Evolutionary conservation across 352 stramenopile species (phyloP), one percentile per base, ranked within the genome.

Genomic region (Phytopythium cucurbitacearum): DNA sequence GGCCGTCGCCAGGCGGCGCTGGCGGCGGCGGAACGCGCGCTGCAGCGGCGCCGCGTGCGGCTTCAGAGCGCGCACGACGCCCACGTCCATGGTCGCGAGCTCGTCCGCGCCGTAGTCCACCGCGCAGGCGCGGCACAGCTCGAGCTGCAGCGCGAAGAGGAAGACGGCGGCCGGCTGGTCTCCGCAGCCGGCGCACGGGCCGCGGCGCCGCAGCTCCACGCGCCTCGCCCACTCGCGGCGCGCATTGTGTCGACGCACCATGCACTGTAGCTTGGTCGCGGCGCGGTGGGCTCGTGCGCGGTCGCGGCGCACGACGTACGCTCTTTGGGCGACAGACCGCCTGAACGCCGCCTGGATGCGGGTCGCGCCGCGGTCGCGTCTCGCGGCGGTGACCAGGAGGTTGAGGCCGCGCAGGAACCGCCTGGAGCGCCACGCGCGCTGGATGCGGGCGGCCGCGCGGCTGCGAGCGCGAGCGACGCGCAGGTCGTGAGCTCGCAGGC

Each of bases 101-200:
- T 40, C 57, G 28, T 43, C 12, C 10, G 40, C 47, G 16, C 68
- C 39, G 7, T 42, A 60, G 2, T 58, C 56, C 4, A 33, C 48
- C 40, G 59, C 58, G 50, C 79, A 89, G 3, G 12, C 40, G 28
- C 32, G 35, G 53, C 71, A 89, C 5, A 77, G 56, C 44, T 75
- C 65, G 10, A 64, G 33, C 11, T 57, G 56, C 0, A 57, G 44
- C 15, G 53, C 54, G n/a, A 76, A 64, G 48, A 68, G 65, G 37
- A 76, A 86, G 7, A 85, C 45, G 0, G 21, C 47, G 4, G 76
- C 73, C 1, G 71, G 47, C 12, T 55, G 48, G 46, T 79, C 55
- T 0, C 69, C 60, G 34, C 79, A 89, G 35, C 69, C 73, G 7
- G 66, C 49, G 37, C 79, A 89, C 0, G 68, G 55, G 0, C 71